These are phyloP conservation scores for Myochromella boudieri DNA, from an alignment of 768 basidiomycete genomes.

Conservation along the genomic window DNA sequence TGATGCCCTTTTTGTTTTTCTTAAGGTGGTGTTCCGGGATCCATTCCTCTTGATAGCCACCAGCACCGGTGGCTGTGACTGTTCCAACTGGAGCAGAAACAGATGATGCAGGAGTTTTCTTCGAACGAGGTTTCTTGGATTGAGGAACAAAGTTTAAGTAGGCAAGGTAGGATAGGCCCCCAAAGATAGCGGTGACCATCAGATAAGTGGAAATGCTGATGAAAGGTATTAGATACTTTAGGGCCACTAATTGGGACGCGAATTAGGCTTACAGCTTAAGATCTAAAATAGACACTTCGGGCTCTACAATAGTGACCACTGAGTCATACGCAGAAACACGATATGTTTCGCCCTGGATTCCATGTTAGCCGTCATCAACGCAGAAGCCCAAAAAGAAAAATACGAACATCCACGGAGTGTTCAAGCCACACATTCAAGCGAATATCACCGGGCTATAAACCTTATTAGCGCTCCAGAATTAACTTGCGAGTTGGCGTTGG, in stretches of 20 bases:
- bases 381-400: neutral
- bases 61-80: constrained; percentile 63
- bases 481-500: constrained; percentile 1
- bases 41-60: constrained; percentile 87
- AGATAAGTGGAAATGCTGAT: constrained; percentile 66
- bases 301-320: constrained; percentile 77
- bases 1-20: constrained; percentile 54
- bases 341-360: constrained; percentile 49
- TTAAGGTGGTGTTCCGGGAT: constrained; percentile 88
- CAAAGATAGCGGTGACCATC: constrained; percentile 62
- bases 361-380: constrained; percentile 1
- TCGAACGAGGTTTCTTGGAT: constrained; percentile 54
- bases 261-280: constrained; percentile 65
- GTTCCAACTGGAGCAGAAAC: constrained; percentile 56
- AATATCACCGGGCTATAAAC: constrained; percentile 67
- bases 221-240: neutral
- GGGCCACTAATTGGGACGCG: neutral
- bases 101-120: constrained; percentile 39
- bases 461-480: constrained; percentile 4
- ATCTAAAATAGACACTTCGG: constrained; percentile 75
- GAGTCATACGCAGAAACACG: constrained; percentile 75
- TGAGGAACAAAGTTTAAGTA: constrained; percentile 68
- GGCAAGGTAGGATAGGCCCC: constrained; percentile 61
- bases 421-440: constrained; percentile 79
- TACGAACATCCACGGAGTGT: constrained; percentile 58